These are phyloP conservation scores for Auricularia sp. DNA, from an alignment of 768 basidiomycete species.

Conservation along the genomic window DNA sequence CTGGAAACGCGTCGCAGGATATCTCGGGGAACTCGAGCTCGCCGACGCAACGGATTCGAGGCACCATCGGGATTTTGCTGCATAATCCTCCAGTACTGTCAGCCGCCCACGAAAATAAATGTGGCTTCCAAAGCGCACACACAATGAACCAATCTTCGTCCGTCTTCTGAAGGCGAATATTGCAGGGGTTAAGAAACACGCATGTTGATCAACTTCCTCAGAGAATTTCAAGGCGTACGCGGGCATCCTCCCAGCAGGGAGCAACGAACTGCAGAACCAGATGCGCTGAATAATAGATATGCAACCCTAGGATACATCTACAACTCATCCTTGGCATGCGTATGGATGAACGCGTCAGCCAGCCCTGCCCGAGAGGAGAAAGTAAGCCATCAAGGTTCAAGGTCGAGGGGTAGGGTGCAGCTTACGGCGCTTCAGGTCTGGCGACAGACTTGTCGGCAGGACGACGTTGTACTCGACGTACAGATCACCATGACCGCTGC, in stretches of 20 bases:
- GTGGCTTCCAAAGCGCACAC: background rate
- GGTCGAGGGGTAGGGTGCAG: background rate
- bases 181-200: background rate
- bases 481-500: constrained; percentile 58
- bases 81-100: background rate
- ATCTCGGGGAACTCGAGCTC: too few relatives aligned
- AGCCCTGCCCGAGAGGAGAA: background rate
- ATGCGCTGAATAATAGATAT: background rate
- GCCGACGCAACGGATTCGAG: too few relatives aligned
- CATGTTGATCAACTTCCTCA: background rate
- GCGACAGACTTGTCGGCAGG: constrained; percentile 61
- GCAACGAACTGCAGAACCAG: background rate
- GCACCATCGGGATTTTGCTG: background rate
- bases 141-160: background rate
- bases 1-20: too few relatives aligned
- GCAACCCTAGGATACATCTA: background rate
- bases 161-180: background rate
- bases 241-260: background rate
- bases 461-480: constrained; percentile 92
- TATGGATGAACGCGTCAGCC: background rate
- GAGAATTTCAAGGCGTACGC: background rate
- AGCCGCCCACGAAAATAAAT: too few relatives aligned
- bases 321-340: background rate
- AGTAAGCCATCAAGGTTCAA: background rate
- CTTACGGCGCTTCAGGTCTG: constrained; percentile 30